Conservation (phyloP, 176 grass and related monocot genomes). For the Paspalum vaginatum region DNA sequence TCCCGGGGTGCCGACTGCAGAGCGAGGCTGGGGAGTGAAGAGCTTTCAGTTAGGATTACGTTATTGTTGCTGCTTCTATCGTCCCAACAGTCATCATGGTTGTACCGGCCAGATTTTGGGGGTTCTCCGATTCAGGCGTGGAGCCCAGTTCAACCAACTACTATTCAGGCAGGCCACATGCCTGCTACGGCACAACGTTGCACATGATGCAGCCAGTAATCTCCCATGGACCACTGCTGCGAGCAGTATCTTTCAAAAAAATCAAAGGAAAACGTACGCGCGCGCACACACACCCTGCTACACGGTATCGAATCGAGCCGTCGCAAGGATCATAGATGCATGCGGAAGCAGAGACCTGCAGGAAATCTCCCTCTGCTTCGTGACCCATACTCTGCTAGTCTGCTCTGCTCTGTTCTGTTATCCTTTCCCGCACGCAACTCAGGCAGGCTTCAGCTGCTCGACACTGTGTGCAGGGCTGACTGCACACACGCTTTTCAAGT, state of each 20-base stretch:
- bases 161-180: constrained; percentile 35
- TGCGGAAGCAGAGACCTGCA: neutral
- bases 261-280: neutral
- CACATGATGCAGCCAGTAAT: neutral
- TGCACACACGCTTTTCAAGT: neutral
- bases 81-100: constrained; percentile 25
- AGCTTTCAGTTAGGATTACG: constrained; percentile 8
- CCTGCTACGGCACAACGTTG: constrained; percentile 24
- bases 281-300: no score
- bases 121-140: neutral
- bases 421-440: neutral
- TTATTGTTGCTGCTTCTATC: neutral
- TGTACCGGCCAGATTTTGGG: neutral
- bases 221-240: constrained; percentile 15
- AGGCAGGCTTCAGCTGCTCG: neutral
- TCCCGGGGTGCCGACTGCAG: neutral
- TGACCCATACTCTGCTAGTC: neutral
- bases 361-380: neutral
- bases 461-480: neutral
- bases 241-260: constrained; percentile 17
- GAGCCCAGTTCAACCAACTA: constrained; percentile 35
- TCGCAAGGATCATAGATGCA: neutral
- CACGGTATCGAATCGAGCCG: no score
- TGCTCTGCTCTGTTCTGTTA: neutral
- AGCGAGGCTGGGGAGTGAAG: neutral